Evolutionary conservation across 805 yeast genomes (phyloP), one percentile per base, ranked within the genome.

Genomic region (Candida koratica): DNA sequence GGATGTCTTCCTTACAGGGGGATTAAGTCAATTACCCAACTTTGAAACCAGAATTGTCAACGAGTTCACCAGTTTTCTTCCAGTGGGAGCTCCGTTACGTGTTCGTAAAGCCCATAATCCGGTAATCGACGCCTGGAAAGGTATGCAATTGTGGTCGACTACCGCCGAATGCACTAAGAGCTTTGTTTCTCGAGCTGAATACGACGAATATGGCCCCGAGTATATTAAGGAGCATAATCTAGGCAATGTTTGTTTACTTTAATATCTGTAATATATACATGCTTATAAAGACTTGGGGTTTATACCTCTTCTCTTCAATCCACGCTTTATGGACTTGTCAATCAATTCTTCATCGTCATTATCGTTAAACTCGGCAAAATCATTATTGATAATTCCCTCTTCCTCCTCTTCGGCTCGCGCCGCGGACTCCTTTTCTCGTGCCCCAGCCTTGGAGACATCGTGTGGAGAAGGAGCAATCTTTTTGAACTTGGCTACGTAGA

Each of bases 401-500:
- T 81, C 83, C 52, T 73, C 77, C 39, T 80, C 84, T 61, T 85
- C 95, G 31, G 81, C 75, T 67, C 90, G 73, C n/a, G 94, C 93
- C 41, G 73, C 60, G 22, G 69, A 65, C 62, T 86, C 96, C 67
- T 85, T 86, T 62, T 86, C 96, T 54, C 74, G 74, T 15, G 95
- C 94, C 48, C 93, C 90, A 6, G 93, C 89, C 66, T 82, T 84
- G 39, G 88, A 77, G 37, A 77, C 78, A 61, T 85, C 95, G 51
- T 82, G 84, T 31, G 89, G 83, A 46, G 94, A 81, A 42, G 96
- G 70, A 0, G 89, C 95, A 45, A 76, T 79, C 74, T 93, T 93
- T 67, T 85, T 79, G 71, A 93, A 86, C 61, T 90, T 93, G 38
- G 99, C 99, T 41, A 93, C 98, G 61, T 69, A 93, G 75, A 93